Conservation (phyloP, 371 early-diverging fungal species). For the Mucor plumbeus region DNA sequence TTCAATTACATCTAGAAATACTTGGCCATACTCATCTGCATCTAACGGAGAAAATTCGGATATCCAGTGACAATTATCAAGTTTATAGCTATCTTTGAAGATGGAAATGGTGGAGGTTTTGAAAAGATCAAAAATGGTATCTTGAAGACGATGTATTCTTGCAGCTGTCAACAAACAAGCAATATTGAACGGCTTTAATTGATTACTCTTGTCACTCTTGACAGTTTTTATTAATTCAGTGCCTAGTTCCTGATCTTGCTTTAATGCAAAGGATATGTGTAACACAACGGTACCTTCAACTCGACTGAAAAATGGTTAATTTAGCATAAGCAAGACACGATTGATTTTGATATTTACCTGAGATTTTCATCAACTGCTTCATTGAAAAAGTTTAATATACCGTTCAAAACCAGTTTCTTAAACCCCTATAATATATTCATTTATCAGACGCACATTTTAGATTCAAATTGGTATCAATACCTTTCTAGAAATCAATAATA, state of each 20-base stretch:
- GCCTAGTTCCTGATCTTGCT: constrained; percentile 70
- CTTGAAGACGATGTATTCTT: constrained; percentile 64
- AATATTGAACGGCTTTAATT: constrained; percentile 56
- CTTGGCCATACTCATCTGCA: constrained; percentile 7
- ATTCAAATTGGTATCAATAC: constrained; percentile 23
- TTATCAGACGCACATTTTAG: not conserved
- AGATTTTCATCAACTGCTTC: not conserved
- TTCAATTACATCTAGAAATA: constrained; percentile 39
- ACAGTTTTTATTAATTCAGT: constrained; percentile 61
- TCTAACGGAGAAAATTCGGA: constrained; percentile 19
- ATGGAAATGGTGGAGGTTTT: constrained; percentile 49
- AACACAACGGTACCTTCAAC: constrained; percentile 68
- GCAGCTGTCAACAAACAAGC: constrained; percentile 64
- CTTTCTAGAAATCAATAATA: constrained; percentile 64
- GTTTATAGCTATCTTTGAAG: constrained; percentile 59
- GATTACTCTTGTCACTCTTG: constrained; percentile 46
- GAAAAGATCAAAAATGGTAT: constrained; percentile 55
- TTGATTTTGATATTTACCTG: not conserved
- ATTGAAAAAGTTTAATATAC: constrained; percentile 29
- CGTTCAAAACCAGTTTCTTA: constrained; percentile 21
- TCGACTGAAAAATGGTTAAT: constrained; percentile 4
- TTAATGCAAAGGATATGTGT: constrained; percentile 66
- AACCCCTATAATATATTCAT: constrained; percentile 18
- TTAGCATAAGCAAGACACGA: not conserved
- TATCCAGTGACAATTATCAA: constrained; percentile 58